Base-by-base conservation (phyloP, 441 rosid species). In the Theobroma grandiflorum region DNA sequence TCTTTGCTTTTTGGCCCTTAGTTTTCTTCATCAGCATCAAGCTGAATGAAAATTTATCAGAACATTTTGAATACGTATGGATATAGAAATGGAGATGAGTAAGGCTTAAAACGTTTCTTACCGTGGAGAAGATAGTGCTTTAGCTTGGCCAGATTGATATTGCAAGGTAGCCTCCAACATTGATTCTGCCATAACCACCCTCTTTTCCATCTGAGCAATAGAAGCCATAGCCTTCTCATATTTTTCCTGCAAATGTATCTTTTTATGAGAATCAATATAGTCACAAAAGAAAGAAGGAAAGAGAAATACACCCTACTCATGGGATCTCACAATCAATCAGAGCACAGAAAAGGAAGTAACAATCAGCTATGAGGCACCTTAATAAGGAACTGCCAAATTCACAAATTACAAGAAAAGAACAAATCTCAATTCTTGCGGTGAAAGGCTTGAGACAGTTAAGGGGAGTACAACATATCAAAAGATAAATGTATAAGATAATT, bases 161-260 rank as follows among this genome's bases (percentile, higher is more conserved):
- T 89, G 91, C 82, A 87, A 58, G 53, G 95, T 92, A 80, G 95
- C 95, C 85, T 90, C 93, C 78, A 92, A 78, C 49, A 88, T 87
- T 58, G 94, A 86, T 84, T 92, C 95, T 77, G 94, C 95, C 86
- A 91, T 85, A 71, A 89, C 88, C 47, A 86, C 84, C 86, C 90
- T 86, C 87, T 90, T 89, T 83, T 89, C 89, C 94, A 90, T 87
- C 71, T 86, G 87, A 78, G 90, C 85, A 52, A 92, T 77, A 22
- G 89, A 85, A 77, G 82, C 80, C 79, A 69, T 79, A 82, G 89
- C 89, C 83, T 86, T 88, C 77, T 90, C 95, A 76, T 90, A 90
- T 80, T 89, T 89, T 82, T 90, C 95, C 95, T 92, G 90, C 69
- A 72, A 20, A 80, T 63, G 35, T 75, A 75, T 59, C 35, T 20